Evolutionary conservation across 331 rosid species (phyloP), one percentile per base, ranked within the genome.

Genomic region (Acacia concinna): DNA sequence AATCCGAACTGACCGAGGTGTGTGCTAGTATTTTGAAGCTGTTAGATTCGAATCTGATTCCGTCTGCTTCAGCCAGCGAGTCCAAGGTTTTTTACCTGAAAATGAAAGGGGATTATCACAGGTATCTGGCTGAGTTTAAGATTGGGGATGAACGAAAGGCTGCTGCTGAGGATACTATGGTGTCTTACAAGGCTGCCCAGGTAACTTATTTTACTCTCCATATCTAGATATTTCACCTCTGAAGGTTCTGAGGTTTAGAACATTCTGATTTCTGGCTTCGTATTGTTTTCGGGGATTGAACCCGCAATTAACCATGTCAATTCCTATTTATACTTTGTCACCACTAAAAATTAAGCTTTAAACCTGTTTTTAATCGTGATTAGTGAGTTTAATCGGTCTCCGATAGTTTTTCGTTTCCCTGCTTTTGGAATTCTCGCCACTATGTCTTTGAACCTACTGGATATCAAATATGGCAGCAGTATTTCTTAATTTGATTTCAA

Each of bases 51-150:
- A 78, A 86, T 70, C 86, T 90, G 0, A 64, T 90, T 2, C 91
- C 90, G 1, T 90, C 94, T 3, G 89, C 91, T 5, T 18, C 84
- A 9, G 30, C 81, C 5, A 78, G 89, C 13, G 91, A 88, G 81
- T 86, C 90, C 0, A 90, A 84, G 86, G 88, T 88, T 18, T 88
- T 90, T 79, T 90, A 87, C 35, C 81, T 87, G 86, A 90, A 90
- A 89, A 86, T 90, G 94, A 88, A 88, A 65, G 94, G 87, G 18
- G 94, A 90, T 62, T 90, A 90, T 59, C 84, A 86, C 78, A 78
- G 90, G 77, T 90, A 90, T 85, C 30, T 88, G 84, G 91, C 91
- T 0, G 94, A 90, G 89, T 84, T 86, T 78, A 80, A 87, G 84
- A 68, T 67, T 15, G 89, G 85, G 2, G 89, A 86, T 20, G 91